Evolutionary conservation across 176 grass and related monocot genomes (phyloP).

Genomic region (Echinochloa phyllopogon): DNA sequence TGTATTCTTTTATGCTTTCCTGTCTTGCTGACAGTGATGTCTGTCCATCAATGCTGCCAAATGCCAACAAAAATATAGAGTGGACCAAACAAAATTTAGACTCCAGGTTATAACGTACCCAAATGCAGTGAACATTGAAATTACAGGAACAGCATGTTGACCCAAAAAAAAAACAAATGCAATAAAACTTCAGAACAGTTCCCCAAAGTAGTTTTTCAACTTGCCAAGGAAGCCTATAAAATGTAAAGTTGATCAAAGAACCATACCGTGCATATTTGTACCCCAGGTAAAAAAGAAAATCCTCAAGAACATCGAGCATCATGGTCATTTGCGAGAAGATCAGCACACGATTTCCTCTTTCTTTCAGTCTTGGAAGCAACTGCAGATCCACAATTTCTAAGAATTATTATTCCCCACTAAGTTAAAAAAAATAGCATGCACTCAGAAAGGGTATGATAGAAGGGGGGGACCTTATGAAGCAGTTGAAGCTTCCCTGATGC

Average conservation of each 20-base stretch:
- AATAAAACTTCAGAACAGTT: too few relatives aligned
- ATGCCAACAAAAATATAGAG: background rate
- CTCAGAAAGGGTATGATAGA: background rate
- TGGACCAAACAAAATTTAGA: background rate
- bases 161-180: background rate
- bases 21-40: constrained; percentile 62
- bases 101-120: background rate
- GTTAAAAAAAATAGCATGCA: background rate
- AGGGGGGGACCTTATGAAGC: constrained; percentile 54
- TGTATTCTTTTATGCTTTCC: constrained; percentile 77
- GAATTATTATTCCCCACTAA: background rate
- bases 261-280: constrained; percentile 63
- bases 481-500: constrained; percentile 71
- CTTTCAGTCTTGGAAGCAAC: constrained; percentile 77
- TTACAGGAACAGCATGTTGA: background rate
- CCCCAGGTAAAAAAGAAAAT: constrained; percentile 48
- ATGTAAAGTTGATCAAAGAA: constrained; percentile 6
- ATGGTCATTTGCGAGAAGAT: constrained; percentile 75
- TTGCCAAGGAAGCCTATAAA: background rate
- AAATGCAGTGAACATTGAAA: constrained; percentile 13
- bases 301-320: constrained; percentile 79
- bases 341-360: constrained; percentile 65
- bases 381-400: constrained; percentile 23
- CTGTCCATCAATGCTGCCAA: constrained; percentile 71
- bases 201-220: too few relatives aligned